phyloP scores from a whole-genome alignment of 306 rosid genomes.

The Amphicarpaea edgeworthii region DNA sequence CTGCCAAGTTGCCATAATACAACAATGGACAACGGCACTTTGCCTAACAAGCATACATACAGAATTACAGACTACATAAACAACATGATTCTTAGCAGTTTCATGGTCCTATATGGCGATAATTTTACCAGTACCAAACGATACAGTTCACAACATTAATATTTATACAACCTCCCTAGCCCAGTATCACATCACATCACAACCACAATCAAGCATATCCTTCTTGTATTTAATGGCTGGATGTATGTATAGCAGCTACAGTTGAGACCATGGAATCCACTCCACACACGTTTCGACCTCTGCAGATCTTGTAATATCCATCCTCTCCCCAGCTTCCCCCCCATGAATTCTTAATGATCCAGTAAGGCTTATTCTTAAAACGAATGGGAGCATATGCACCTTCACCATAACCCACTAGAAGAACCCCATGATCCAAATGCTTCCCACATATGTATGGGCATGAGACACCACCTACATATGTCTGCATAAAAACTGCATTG shows the following conservation, averaged over 20 bases:
- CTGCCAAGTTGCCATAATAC: slow-evolving; percentile 25
- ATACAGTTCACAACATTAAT: slow-evolving; percentile 32
- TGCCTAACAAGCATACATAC: slow-evolving; percentile 24
- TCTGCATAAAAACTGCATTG: slow-evolving; percentile 93
- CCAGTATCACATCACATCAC: slow-evolving; percentile 17
- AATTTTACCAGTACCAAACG: slow-evolving; percentile 4
- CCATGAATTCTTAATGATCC: slow-evolving; percentile 98
- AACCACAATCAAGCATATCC: background rate
- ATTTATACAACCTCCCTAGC: slow-evolving; percentile 51
- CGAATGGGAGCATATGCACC: slow-evolving; percentile 81
- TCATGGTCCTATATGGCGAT: slow-evolving; percentile 38
- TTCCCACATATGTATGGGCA: slow-evolving; percentile 86
- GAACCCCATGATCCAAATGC: slow-evolving; percentile 84
- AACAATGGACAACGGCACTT: slow-evolving; percentile 5
- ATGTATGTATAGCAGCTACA: slow-evolving; percentile 62
- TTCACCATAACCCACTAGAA: slow-evolving; percentile 87
- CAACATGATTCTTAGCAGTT: slow-evolving; percentile 24
- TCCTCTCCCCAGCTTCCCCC: slow-evolving; percentile 89
- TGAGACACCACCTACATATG: slow-evolving; percentile 80
- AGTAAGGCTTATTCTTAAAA: slow-evolving; percentile 83
- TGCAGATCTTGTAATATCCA: slow-evolving; percentile 91
- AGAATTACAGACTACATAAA: slow-evolving; percentile 22
- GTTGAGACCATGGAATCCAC: slow-evolving; percentile 96
- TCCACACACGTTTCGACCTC: slow-evolving; percentile 81
- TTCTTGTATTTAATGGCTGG: slow-evolving; percentile 36